Conservation (phyloP, 2,329 filamentous ascomycete genomes). For the Nemania sp. region DNA sequence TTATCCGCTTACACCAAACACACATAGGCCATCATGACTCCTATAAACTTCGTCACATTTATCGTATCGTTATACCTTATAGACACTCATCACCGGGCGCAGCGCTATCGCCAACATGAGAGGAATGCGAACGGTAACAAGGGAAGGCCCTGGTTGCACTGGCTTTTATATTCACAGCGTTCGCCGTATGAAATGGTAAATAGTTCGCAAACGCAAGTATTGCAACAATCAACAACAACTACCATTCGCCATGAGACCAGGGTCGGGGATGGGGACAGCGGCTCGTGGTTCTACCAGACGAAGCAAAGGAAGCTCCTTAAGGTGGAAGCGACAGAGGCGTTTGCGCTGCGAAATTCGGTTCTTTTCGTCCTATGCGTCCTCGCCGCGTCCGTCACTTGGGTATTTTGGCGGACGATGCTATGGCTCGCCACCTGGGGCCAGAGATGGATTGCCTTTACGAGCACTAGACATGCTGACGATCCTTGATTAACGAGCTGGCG, state of each 20-base stretch:
- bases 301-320: constrained; percentile 71
- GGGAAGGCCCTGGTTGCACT: constrained; percentile 56
- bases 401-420: constrained; percentile 19
- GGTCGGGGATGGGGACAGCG: constrained; percentile 28
- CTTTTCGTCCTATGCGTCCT: constrained; percentile 61
- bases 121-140: constrained; percentile 34
- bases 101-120: constrained; percentile 52
- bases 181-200: constrained; percentile 54
- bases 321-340: constrained; percentile 73
- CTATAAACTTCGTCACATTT: constrained; percentile 73
- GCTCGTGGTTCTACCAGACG: constrained; percentile 63
- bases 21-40: constrained; percentile 66
- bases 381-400: constrained; percentile 38
- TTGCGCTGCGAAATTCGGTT: constrained; percentile 68
- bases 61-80: constrained; percentile 73
- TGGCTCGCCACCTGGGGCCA: constrained; percentile 12
- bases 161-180: constrained; percentile 55
- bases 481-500: neutral
- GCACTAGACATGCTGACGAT: neutral
- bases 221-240: constrained; percentile 7
- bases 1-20: constrained; percentile 5
- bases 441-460: neutral
- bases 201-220: constrained; percentile 22
- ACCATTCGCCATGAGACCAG: neutral
- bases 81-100: constrained; percentile 66